Evolutionary conservation across 1,284 basidiomycete species (phyloP), one percentile per base, ranked within the genome.

Genomic region (Singerocomus rubriflavus): DNA sequence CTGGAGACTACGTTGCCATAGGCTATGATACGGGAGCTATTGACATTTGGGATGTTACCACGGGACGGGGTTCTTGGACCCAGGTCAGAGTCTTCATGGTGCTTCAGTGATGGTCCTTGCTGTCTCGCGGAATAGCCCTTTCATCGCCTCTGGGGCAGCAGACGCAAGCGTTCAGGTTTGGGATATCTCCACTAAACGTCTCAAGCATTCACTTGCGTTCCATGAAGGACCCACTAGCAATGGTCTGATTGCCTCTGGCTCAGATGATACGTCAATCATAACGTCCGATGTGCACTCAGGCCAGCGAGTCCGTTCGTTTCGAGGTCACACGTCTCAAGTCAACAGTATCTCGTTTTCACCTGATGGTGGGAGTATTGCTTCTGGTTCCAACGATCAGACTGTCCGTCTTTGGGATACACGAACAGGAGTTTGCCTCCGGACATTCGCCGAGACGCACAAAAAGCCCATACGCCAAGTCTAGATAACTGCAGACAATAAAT

Each of bases 351-450:
- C 60, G 6, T 60, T 64, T 41, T 66, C 60, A 4, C 34, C 48
- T 12, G 55, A 66, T 29, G 39, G 33, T 5, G 47, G 6, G 26
- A 46, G 36, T 11, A 51, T 64, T 25, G 63, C 52, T 2, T 62
- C 62, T 5, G 54, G 58, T 12, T 63, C 63, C 6, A 44, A 52
- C 11, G 62, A 63, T 27, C 49, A 52, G 34, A 53, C 41, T 7
- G 34, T 60, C 25, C 60, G 62, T 43, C 39, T 66, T 10, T 64
- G 63, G 63, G 60, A 66, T 26, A 43, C 46, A 17, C 41, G 46
- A 26, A 62, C 62, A 14, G 61, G 53, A 36, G 51, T 50, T 13
- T 62, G 57, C 36, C 43, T 61, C 25, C 48, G 48, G 7, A 62
- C 50, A 11, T 53, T 50, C 10, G 7, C 48, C 14, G 47, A 48